phyloP scores from a whole-genome alignment of 2,329 filamentous ascomycete species.

The Ceratocystis cubensis region DNA sequence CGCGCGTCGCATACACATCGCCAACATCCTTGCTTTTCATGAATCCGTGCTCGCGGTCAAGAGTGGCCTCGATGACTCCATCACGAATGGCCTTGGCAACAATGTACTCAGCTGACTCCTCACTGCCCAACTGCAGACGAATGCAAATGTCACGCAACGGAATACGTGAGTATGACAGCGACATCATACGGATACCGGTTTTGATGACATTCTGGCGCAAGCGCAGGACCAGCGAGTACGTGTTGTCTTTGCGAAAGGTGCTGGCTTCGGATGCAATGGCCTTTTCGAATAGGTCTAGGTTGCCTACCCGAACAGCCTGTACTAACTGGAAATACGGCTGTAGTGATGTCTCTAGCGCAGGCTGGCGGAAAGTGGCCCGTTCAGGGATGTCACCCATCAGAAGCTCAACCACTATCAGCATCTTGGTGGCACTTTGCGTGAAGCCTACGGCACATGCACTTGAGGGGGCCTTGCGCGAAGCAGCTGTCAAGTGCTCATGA shows the following conservation, averaged over 20 bases:
- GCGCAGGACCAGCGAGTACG: slow-evolving; percentile 88
- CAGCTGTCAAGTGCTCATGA: slow-evolving; percentile 83
- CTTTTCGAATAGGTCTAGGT: slow-evolving; percentile 83
- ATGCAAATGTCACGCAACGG: slow-evolving; percentile 96
- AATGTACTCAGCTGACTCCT: slow-evolving; percentile 98
- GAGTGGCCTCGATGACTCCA: slow-evolving; percentile 87
- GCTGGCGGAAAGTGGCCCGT: slow-evolving; percentile 82
- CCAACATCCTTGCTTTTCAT: slow-evolving; percentile 98
- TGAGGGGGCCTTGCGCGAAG: slow-evolving; percentile 87
- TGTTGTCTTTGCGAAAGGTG: slow-evolving; percentile 83
- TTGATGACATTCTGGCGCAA: slow-evolving; percentile 98
- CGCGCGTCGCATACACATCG: slow-evolving; percentile 89
- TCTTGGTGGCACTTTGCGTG: slow-evolving; percentile 89
- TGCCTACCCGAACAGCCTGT: slow-evolving; percentile 90
- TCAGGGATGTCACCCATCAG: slow-evolving; percentile 98
- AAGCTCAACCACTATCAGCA: slow-evolving; percentile 90
- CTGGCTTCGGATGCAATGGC: slow-evolving; percentile 70
- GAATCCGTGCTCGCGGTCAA: slow-evolving; percentile 88
- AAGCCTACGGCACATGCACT: slow-evolving; percentile 84
- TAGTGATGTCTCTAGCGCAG: slow-evolving; percentile 72
- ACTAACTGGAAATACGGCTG: slow-evolving; percentile 90
- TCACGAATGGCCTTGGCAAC: slow-evolving; percentile 97
- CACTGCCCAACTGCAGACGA: slow-evolving; percentile 79
- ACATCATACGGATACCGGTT: slow-evolving; percentile 98
- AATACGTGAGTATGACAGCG: slow-evolving; percentile 91